Evolutionary conservation across 2,329 filamentous ascomycete species (phyloP).

Genomic region (Pseudonectria foliicola): DNA sequence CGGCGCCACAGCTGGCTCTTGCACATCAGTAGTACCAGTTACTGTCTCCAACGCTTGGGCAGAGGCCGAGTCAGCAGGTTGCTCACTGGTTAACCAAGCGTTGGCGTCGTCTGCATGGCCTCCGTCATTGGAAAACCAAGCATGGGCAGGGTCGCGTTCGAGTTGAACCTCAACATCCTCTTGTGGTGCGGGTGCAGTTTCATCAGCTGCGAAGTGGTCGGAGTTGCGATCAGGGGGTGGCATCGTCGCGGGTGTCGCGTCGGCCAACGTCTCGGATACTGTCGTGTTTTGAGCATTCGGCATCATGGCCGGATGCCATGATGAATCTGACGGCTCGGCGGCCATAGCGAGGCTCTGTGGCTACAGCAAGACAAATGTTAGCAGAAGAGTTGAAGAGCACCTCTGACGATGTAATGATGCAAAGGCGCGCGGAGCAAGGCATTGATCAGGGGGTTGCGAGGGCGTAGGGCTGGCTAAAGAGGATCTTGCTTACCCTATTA

Average conservation of each 20-base stretch:
- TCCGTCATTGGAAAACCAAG: slow-evolving; percentile 16
- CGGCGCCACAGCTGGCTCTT: slow-evolving; percentile 2
- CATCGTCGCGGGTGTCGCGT: slow-evolving; percentile 16
- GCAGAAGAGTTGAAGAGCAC: slow-evolving; percentile 4
- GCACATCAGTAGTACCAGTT: background rate
- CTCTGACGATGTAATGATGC: slow-evolving; percentile 7
- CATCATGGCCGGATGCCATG: slow-evolving; percentile 36
- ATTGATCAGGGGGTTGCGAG: slow-evolving; percentile 5
- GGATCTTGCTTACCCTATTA: slow-evolving; percentile 15
- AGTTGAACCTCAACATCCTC: slow-evolving; percentile 3
- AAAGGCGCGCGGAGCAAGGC: slow-evolving; percentile 15
- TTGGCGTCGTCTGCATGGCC: slow-evolving; percentile 15
- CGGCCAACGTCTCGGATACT: slow-evolving; percentile 11
- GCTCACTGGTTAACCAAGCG: slow-evolving; percentile 19
- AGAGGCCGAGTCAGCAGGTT: slow-evolving; percentile 4
- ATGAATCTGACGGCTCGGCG: slow-evolving; percentile 27
- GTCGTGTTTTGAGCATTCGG: slow-evolving; percentile 23
- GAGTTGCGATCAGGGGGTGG: slow-evolving; percentile 9
- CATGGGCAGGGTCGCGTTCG: slow-evolving; percentile 8
- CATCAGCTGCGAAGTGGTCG: slow-evolving; percentile 4
- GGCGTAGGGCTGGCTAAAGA: background rate
- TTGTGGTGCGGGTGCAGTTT: slow-evolving; percentile 9
- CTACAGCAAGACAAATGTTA: slow-evolving; percentile 5
- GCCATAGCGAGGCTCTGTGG: slow-evolving; percentile 26
- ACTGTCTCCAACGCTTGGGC: slow-evolving; percentile 5